A percentile compares a stretch with the other conserved stretches of the same genome.
Evolutionary conservation across 2,329 filamentous ascomycete genomes (phyloP).

Genomic region (Cordyceps farinosa): DNA sequence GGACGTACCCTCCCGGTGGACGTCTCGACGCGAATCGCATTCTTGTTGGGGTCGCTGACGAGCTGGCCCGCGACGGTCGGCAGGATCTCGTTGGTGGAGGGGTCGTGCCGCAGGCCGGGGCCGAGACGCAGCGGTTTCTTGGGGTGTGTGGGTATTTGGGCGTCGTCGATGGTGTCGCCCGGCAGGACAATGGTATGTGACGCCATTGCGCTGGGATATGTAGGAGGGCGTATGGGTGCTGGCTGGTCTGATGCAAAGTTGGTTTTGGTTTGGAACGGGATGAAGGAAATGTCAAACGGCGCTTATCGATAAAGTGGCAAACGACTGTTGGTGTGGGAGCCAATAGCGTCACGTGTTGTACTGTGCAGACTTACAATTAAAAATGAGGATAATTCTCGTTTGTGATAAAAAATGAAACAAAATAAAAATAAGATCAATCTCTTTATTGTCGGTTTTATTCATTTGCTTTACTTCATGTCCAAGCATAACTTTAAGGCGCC

Average conservation of each 20-base stretch:
- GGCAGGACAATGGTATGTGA: conserved; percentile 71
- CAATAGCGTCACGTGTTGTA: background rate
- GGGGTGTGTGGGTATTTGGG: conserved; percentile 62
- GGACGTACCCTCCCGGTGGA: conserved; percentile 61
- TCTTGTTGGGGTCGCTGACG: conserved; percentile 66
- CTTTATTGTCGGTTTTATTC: too few species aligned
- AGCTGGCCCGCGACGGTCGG: conserved; percentile 66
- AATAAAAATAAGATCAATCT: too few species aligned
- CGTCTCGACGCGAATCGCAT: conserved; percentile 73
- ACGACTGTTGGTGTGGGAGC: background rate
- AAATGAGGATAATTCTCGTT: background rate
- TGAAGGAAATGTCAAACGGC: background rate
- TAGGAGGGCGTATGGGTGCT: background rate
- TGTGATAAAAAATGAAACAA: too few species aligned
- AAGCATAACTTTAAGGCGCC: too few species aligned
- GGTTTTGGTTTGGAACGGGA: background rate
- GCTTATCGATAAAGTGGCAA: conserved; percentile 11
- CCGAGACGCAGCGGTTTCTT: conserved; percentile 75
- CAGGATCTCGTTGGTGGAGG: conserved; percentile 68
- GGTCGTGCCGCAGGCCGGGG: conserved; percentile 77
- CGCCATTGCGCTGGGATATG: conserved; percentile 44
- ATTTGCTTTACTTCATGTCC: too few species aligned
- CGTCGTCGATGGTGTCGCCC: conserved; percentile 68
- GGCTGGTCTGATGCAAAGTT: background rate
- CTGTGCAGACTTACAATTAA: background rate